These are phyloP conservation scores for Olyra latifolia DNA, from an alignment of 176 grass and related monocot genomes.

Conservation along the genomic window DNA sequence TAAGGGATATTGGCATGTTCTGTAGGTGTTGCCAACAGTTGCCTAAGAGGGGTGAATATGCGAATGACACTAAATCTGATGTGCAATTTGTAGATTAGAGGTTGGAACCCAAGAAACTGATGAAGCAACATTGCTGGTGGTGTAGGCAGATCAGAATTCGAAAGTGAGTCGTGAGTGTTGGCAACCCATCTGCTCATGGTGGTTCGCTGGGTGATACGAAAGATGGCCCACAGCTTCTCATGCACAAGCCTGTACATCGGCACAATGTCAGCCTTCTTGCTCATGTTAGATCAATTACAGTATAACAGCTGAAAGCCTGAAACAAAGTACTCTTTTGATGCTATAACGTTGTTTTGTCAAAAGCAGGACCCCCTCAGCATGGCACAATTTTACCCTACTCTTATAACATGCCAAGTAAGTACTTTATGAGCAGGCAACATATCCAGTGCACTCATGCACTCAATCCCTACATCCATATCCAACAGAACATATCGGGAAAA, in stretches of 20 bases:
- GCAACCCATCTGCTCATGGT: neutral
- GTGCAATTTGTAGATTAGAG: slow-evolving; percentile 17
- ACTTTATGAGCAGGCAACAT: no score
- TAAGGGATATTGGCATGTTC: neutral
- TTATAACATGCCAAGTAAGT: neutral
- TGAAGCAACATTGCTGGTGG: neutral
- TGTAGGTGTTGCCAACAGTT: slow-evolving; percentile 20
- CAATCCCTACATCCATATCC: no score
- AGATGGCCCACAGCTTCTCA: neutral
- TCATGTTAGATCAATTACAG: neutral
- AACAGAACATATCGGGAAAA: no score
- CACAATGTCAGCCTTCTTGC: neutral
- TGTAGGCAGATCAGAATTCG: neutral
- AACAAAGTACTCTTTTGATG: neutral
- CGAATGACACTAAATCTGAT: neutral
- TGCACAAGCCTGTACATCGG: neutral
- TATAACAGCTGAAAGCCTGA: neutral
- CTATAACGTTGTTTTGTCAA: neutral
- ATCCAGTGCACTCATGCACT: no score
- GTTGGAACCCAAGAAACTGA: neutral
- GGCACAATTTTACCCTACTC: neutral
- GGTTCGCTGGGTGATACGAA: neutral
- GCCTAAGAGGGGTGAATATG: neutral
- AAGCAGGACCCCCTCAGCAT: neutral
- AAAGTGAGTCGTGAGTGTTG: neutral